phyloP scores from a whole-genome alignment of 371 early-diverging fungal species.

The Thermomucor indicae-seudaticae region DNA sequence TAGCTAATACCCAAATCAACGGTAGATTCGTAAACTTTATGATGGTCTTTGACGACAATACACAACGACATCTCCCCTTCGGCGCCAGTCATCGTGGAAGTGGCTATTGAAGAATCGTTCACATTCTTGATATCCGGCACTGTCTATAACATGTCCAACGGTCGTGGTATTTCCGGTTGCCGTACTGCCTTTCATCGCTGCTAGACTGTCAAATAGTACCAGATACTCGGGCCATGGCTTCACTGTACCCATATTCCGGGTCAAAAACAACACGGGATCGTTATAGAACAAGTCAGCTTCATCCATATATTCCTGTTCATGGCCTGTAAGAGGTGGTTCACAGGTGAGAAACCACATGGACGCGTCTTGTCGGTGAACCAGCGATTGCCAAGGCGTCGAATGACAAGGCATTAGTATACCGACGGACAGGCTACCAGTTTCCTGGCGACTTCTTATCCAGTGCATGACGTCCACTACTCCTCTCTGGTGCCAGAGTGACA shows the following conservation, averaged over 20 bases:
- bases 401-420: constrained; percentile 92
- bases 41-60: constrained; percentile 21
- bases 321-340: constrained; percentile 73
- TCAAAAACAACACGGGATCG: constrained; percentile 59
- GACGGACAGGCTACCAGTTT: constrained; percentile 7
- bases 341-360: constrained; percentile 85
- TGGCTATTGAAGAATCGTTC: constrained; percentile 87
- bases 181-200: constrained; percentile 3
- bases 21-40: not conserved
- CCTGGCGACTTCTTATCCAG: constrained; percentile 54
- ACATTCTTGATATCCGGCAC: constrained; percentile 45
- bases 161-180: not conserved
- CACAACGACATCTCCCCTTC: constrained; percentile 81
- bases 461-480: constrained; percentile 87
- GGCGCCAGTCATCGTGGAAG: constrained; percentile 76
- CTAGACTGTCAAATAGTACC: constrained; percentile 64
- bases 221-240: constrained; percentile 54
- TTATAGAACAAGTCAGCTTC: constrained; percentile 83
- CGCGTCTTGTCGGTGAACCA: constrained; percentile 50
- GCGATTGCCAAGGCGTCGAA: constrained; percentile 86
- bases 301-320: constrained; percentile 50
- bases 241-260: constrained; percentile 1
- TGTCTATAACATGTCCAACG: constrained; percentile 2
- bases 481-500: constrained; percentile 78
- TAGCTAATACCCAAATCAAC: not conserved